These are phyloP conservation scores for Priceomyces medius DNA, from an alignment of 805 yeast genomes.

Conservation along the genomic window DNA sequence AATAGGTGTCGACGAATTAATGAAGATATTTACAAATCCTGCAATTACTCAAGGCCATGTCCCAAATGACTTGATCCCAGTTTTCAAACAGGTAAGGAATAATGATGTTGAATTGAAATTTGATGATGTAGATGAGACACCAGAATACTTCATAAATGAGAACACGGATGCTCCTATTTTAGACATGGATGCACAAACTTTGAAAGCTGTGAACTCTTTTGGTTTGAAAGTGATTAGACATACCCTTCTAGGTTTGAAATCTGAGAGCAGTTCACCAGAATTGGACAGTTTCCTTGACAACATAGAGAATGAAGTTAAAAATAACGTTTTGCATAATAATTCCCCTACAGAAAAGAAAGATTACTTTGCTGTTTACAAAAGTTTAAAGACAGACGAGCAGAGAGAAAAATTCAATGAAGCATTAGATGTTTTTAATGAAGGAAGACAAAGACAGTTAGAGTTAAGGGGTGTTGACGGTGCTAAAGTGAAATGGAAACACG, in stretches of 20 bases:
- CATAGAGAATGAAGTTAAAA: slow-evolving; percentile 25
- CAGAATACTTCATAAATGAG: slow-evolving; percentile 34
- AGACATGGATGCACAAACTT: slow-evolving; percentile 52
- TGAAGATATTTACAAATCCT: slow-evolving; percentile 26
- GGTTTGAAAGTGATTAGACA: slow-evolving; percentile 80
- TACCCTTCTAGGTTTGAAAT: slow-evolving; percentile 51
- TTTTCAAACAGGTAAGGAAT: slow-evolving; percentile 27
- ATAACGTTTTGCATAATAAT: slow-evolving; percentile 26
- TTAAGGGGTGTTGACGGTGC: slow-evolving; percentile 81
- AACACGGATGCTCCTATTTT: slow-evolving; percentile 34
- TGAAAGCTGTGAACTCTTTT: slow-evolving; percentile 69
- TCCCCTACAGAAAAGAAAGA: slow-evolving; percentile 48
- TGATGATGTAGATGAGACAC: slow-evolving; percentile 15
- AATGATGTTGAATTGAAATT: slow-evolving; percentile 6
- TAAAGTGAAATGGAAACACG: slow-evolving; percentile 83
- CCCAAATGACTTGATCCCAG: slow-evolving; percentile 31
- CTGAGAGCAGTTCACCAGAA: slow-evolving; percentile 19
- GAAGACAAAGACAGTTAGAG: slow-evolving; percentile 77
- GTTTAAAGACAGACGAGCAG: slow-evolving; percentile 45
- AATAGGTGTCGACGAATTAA: slow-evolving; percentile 49
- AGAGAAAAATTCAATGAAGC: slow-evolving; percentile 56
- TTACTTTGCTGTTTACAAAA: slow-evolving; percentile 64
- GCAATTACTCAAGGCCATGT: slow-evolving; percentile 26
- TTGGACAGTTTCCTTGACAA: slow-evolving; percentile 26
- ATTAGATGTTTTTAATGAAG: slow-evolving; percentile 67